Conservation (phyloP, 305 asterid genomes). For the Fraxinus baroniana region DNA sequence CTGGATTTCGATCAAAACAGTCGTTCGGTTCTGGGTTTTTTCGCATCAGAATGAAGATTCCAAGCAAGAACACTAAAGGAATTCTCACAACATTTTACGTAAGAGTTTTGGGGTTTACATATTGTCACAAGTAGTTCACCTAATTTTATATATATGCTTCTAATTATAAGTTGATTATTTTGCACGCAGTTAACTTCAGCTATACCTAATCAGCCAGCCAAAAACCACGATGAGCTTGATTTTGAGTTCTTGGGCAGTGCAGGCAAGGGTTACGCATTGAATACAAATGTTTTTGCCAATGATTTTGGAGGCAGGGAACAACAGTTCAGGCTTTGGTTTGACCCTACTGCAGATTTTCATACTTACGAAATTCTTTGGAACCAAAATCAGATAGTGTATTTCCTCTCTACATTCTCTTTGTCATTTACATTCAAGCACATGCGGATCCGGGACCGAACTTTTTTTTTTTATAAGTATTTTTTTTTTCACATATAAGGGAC, state of each 20-base stretch:
- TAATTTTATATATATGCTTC: neutral
- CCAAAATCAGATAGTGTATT: slow-evolving; percentile 20
- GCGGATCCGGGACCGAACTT: too few relatives aligned
- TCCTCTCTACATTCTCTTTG: neutral
- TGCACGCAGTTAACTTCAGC: slow-evolving; percentile 23
- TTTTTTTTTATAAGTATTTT: too few relatives aligned
- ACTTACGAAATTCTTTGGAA: slow-evolving; percentile 29
- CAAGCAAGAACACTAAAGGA: slow-evolving; percentile 14
- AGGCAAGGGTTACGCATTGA: neutral
- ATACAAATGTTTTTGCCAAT: slow-evolving; percentile 23
- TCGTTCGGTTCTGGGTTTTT: slow-evolving; percentile 22
- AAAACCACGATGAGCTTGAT: slow-evolving; percentile 25
- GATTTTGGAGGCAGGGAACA: slow-evolving; percentile 28
- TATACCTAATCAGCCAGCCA: neutral
- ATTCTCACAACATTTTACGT: slow-evolving; percentile 25
- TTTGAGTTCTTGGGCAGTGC: slow-evolving; percentile 27
- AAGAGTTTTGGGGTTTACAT: neutral
- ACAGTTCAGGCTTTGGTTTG: slow-evolving; percentile 20
- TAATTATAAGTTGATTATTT: neutral
- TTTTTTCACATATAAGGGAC: too few relatives aligned
- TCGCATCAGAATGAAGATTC: slow-evolving; percentile 14
- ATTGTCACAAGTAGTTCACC: neutral
- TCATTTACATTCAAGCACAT: too few relatives aligned
- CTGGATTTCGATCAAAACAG: slow-evolving; percentile 22
- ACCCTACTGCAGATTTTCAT: slow-evolving; percentile 20